These are phyloP conservation scores for Jaenimonas drosophilae DNA, from an alignment of 208 protist species.

Conservation along the genomic window DNA sequence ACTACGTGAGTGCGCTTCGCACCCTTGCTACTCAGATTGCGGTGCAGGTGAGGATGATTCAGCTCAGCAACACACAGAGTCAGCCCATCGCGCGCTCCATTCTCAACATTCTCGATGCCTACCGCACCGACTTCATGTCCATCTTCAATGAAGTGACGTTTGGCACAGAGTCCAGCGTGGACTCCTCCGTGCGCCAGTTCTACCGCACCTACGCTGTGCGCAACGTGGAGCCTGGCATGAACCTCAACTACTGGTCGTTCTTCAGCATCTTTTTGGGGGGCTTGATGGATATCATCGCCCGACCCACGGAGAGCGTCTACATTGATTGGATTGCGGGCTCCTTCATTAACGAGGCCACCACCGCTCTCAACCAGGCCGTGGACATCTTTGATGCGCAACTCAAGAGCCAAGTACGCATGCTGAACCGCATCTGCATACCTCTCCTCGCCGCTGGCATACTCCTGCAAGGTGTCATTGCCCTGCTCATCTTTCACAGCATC, in stretches of 20 bases:
- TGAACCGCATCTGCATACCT: neutral
- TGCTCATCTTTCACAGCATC: constrained; percentile 2
- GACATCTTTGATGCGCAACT: neutral
- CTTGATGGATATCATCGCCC: constrained; percentile 1
- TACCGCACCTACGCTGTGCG: neutral
- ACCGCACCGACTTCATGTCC: constrained; percentile 3
- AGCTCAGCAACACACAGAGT: neutral
- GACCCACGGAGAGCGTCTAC: neutral
- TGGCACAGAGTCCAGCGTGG: neutral
- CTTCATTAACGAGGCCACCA: neutral
- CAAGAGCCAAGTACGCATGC: neutral
- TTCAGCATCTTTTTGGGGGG: constrained; percentile 1
- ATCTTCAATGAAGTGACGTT: constrained; percentile 9
- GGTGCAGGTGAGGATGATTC: neutral
- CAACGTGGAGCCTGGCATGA: neutral
- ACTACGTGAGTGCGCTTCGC: constrained; percentile 3
- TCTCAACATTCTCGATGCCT: neutral
- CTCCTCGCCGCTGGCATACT: constrained; percentile 1
- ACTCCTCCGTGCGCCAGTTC: neutral
- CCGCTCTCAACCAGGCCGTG: neutral
- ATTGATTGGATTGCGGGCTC: neutral
- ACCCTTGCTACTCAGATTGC: constrained; percentile 4
- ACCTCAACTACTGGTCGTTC: constrained; percentile 3
- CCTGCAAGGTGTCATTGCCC: neutral
- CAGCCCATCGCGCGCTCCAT: neutral